phyloP scores from a whole-genome alignment of 1,284 basidiomycete species.

The Ceraceosorus guamensis region DNA sequence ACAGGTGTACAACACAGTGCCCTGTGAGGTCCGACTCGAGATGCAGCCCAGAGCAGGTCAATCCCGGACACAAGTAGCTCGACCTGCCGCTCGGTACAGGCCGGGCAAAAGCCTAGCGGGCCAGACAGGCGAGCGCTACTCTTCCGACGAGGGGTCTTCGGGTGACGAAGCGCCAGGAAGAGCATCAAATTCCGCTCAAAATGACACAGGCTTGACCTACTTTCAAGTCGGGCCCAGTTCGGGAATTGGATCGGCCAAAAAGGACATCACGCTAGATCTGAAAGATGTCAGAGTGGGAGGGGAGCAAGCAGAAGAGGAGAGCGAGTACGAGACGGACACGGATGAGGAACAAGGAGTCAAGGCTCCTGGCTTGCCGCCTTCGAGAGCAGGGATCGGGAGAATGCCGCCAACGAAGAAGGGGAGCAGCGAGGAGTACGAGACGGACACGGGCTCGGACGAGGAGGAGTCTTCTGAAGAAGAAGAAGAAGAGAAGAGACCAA shows the following conservation, averaged over 20 bases:
- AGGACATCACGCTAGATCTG: background rate
- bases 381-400: no score
- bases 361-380: constrained; percentile 8
- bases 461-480: constrained; percentile 48
- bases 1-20: no score
- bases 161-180: constrained; percentile 5
- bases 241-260: background rate
- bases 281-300: constrained; percentile 13
- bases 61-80: constrained; percentile 12
- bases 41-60: no score
- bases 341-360: constrained; percentile 21
- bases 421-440: constrained; percentile 51
- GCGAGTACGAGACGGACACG: constrained; percentile 57
- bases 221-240: no score
- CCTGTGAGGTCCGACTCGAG: no score
- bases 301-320: background rate
- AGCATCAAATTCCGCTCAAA: background rate
- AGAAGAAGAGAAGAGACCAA: constrained; percentile 49
- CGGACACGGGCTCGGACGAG: constrained; percentile 29
- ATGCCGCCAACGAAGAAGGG: background rate
- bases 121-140: background rate
- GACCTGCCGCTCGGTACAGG: constrained; percentile 41
- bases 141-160: constrained; percentile 13
- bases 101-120: constrained; percentile 39
- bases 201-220: constrained; percentile 1